A percentile compares a stretch with the other conserved stretches of the same genome.
phyloP scores from a whole-genome alignment of 768 basidiomycete genomes.

The Tricholoma bakamatsutake region DNA sequence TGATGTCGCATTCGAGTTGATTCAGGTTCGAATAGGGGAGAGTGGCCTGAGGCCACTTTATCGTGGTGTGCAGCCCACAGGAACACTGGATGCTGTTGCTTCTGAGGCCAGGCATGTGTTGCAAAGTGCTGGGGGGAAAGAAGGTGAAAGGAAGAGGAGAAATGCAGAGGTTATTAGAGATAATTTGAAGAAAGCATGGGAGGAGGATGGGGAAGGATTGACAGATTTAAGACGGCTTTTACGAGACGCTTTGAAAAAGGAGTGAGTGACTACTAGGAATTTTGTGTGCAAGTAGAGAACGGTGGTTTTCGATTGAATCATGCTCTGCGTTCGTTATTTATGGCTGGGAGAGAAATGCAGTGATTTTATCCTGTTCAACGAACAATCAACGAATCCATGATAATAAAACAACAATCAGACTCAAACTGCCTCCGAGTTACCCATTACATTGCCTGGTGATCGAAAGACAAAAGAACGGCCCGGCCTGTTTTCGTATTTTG shows the following conservation, averaged over 20 bases:
- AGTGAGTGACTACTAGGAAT: background rate
- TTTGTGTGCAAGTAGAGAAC: no score
- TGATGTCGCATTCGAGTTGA: constrained; percentile 15
- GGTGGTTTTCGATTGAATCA: no score
- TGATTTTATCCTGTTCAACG: no score
- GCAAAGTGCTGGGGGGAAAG: background rate
- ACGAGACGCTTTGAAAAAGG: background rate
- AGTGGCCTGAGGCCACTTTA: constrained; percentile 10
- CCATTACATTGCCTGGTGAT: no score
- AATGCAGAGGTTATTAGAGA: background rate
- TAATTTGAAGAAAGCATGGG: background rate
- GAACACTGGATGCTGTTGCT: constrained; percentile 12
- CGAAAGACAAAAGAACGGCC: no score
- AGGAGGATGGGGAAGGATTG: background rate
- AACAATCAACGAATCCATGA: no score
- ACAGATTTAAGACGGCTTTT: background rate
- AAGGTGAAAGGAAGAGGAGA: background rate
- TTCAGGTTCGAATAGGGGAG: constrained; percentile 14
- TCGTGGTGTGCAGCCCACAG: constrained; percentile 5
- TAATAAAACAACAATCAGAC: no score
- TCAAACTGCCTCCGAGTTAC: no score
- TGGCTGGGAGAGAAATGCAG: no score
- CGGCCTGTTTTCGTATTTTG: no score
- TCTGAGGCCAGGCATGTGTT: constrained; percentile 7
- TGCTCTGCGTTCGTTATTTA: no score